Evolutionary conservation across 1,139 yeast species (phyloP), one percentile per base, ranked within the genome.

Genomic region (Taphrina communis): DNA sequence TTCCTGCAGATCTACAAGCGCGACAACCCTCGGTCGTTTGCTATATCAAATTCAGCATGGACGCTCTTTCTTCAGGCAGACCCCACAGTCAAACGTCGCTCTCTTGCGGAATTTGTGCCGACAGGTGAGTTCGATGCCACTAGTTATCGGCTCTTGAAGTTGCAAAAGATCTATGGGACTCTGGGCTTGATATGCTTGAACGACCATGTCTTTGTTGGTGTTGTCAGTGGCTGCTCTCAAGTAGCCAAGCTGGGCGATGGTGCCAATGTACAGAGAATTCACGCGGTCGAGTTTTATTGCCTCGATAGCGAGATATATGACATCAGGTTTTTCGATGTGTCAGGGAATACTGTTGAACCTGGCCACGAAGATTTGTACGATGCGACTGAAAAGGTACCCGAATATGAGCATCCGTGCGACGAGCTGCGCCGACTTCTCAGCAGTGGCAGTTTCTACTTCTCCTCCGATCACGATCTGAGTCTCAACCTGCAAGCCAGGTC

Each of bases 401-500:
- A 69, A 56, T 78, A 82, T 17, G 89, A 86, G 70, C 97, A 94
- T 76, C 99, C 99, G 0, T 93, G 98, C 76, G 84, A 83, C 65
- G 94, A 88, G 70, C 79, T 94, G 72, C 84, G 87, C 73, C 92
- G 91, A 76, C 80, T 95, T 62, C 80, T 95, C 67, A 84, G 89
- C 42, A 89, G 89, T 76, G 98, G 98, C 5, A 89, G 96, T 1
- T 95, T 94, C 77, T 94, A 91, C 78, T 95, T 88, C 79, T 90
- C 97, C 58, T 86, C 92, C 19, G 95, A 92, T 78, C 94, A 92
- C 78, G 99, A 95, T 78, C 80, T 94, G 73, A 94, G 99, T 0
- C 88, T 91, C 35, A 82, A 88, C 14, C 78, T 94, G 72, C 98
- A 94, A 77, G 83, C 85, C 69, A 73, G 80, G 72, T 73, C 72